Conservation (phyloP, 225 moss, liverwort and hornwort genomes). For the Physcomitrellopsis africana region DNA sequence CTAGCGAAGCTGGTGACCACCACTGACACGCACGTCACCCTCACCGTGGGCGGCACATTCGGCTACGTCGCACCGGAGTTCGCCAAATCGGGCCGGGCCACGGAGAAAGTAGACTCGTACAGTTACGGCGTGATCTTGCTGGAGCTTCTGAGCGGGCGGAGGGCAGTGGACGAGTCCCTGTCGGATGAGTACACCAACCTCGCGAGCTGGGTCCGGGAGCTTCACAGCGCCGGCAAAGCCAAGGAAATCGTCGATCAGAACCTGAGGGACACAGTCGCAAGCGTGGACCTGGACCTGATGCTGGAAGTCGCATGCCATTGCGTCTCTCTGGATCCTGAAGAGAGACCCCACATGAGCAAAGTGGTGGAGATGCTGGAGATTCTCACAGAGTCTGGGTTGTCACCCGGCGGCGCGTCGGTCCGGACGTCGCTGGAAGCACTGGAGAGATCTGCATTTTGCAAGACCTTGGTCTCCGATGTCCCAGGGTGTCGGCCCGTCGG, state of each 20-base stretch:
- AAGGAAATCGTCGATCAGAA: constrained; percentile 16
- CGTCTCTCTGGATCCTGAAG: constrained; percentile 36
- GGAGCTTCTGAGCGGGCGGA: constrained; percentile 40
- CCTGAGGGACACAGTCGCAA: constrained; percentile 29
- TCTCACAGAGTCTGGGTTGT: constrained; percentile 9
- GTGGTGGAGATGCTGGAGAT: constrained; percentile 46
- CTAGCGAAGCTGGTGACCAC: constrained; percentile 36
- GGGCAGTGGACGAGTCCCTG: constrained; percentile 29
- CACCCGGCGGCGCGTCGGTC: constrained; percentile 12
- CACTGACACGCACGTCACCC: constrained; percentile 30
- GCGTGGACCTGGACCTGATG: constrained; percentile 27
- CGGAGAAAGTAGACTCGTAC: constrained; percentile 44
- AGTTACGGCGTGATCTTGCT: constrained; percentile 45
- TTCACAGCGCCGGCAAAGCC: not conserved
- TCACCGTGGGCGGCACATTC: constrained; percentile 40
- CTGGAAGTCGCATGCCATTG: constrained; percentile 45
- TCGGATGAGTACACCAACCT: constrained; percentile 32
- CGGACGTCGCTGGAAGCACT: constrained; percentile 17
- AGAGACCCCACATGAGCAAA: constrained; percentile 40
- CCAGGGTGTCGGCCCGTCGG: not conserved
- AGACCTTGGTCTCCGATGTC: not conserved
- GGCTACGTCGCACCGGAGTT: constrained; percentile 45
- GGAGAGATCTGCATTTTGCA: not conserved
- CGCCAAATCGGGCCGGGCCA: constrained; percentile 37
- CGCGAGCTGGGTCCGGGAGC: constrained; percentile 36